phyloP scores from a whole-genome alignment of 257 asterid genomes.

The Solanum piurae region DNA sequence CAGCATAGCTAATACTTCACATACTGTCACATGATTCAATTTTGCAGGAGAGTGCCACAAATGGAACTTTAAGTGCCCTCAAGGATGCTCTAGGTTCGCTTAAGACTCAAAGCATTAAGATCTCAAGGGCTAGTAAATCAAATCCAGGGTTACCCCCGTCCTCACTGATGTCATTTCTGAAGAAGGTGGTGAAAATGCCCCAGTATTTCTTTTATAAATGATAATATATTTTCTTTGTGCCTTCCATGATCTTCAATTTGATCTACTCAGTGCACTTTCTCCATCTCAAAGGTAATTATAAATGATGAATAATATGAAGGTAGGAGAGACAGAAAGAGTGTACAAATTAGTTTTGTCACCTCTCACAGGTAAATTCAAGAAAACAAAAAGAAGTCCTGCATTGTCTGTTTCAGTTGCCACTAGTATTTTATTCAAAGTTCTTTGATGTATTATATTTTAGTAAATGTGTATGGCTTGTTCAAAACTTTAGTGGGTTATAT shows the following conservation, averaged over 20 bases:
- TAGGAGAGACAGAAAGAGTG: neutral
- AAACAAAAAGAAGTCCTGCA: neutral
- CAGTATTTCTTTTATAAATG: neutral
- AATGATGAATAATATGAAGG: neutral
- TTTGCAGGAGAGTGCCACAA: conserved; percentile 17
- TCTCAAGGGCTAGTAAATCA: conserved; percentile 56
- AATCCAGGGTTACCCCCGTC: conserved; percentile 98
- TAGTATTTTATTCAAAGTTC: neutral
- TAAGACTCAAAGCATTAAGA: conserved; percentile 28
- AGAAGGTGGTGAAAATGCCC: conserved; percentile 43
- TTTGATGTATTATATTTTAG: neutral
- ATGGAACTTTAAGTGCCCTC: conserved; percentile 50
- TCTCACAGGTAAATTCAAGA: neutral
- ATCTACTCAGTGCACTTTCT: neutral
- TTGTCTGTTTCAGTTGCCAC: neutral
- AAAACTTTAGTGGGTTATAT: neutral
- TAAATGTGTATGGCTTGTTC: neutral
- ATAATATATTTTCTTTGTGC: neutral
- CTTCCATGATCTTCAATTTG: conserved; percentile 2
- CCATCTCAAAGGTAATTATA: neutral
- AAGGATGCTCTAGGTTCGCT: conserved; percentile 63
- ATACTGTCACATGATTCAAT: neutral
- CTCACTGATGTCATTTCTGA: conserved; percentile 79
- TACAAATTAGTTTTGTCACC: neutral
- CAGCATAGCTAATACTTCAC: neutral